phyloP scores from a whole-genome alignment of 2,329 filamentous ascomycete species.

The Xylariales sp. region DNA sequence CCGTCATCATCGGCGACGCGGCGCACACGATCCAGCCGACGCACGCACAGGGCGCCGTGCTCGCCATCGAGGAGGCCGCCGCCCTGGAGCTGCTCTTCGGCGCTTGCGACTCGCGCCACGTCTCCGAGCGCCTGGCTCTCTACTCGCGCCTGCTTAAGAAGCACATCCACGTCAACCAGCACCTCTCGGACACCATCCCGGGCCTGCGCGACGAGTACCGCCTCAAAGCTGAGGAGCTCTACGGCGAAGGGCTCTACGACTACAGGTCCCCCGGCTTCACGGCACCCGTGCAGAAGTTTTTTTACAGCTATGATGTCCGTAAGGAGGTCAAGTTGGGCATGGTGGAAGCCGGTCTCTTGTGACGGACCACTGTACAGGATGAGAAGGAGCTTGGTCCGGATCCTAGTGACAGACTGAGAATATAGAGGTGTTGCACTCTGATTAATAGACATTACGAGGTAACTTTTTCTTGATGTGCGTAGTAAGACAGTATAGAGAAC shows the following conservation, averaged over 20 bases:
- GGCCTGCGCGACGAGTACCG: slow-evolving; percentile 5
- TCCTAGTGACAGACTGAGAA: too few relatives aligned
- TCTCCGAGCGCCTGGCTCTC: slow-evolving; percentile 3
- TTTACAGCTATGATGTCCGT: slow-evolving; percentile 10
- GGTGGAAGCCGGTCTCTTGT: slow-evolving; percentile 1
- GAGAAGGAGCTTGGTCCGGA: too few relatives aligned
- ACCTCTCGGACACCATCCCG: slow-evolving; percentile 9
- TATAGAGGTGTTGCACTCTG: too few relatives aligned
- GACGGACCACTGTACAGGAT: too few relatives aligned
- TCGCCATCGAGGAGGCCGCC: slow-evolving; percentile 10
- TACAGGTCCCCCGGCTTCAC: slow-evolving; percentile 8
- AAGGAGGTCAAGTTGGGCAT: slow-evolving; percentile 7
- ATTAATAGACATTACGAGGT: too few relatives aligned
- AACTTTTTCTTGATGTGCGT: too few relatives aligned
- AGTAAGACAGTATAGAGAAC: too few relatives aligned
- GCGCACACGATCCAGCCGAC: slow-evolving; percentile 10
- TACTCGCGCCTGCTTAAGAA: slow-evolving; percentile 8
- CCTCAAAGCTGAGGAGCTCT: slow-evolving; percentile 8
- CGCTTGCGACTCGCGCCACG: not conserved
- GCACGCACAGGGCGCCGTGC: slow-evolving; percentile 9
- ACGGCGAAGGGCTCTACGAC: slow-evolving; percentile 5
- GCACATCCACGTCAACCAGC: slow-evolving; percentile 11
- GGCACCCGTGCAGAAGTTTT: slow-evolving; percentile 8
- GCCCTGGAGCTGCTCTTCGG: slow-evolving; percentile 9
- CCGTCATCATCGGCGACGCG: slow-evolving; percentile 11